Conservation (phyloP, 139 green algal species). For the Auxenochlorella protothecoides region DNA sequence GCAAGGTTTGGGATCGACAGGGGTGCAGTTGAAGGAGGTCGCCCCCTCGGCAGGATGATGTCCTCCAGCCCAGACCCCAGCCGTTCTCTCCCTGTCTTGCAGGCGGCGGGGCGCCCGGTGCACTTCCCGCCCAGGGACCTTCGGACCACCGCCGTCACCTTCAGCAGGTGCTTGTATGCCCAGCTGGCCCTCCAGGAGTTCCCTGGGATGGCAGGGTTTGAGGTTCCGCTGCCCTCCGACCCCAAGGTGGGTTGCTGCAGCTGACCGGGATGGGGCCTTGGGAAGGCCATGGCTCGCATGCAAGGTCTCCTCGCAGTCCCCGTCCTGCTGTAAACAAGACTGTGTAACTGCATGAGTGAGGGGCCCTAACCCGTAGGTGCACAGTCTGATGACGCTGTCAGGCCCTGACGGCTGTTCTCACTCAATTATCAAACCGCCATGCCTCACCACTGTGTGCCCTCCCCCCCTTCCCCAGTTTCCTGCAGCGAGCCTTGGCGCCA, state of each 20-base stretch:
- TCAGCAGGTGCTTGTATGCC: slow-evolving; percentile 52
- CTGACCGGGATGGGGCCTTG: not conserved
- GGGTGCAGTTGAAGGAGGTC: not conserved
- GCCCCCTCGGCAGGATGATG: not conserved
- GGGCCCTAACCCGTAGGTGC: too few relatives aligned
- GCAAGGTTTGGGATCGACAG: not conserved
- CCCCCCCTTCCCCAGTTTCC: not conserved
- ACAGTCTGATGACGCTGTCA: too few relatives aligned
- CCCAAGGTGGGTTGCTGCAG: slow-evolving; percentile 1
- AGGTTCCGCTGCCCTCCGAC: slow-evolving; percentile 25
- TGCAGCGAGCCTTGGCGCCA: slow-evolving; percentile 48
- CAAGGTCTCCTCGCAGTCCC: not conserved
- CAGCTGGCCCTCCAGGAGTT: slow-evolving; percentile 60
- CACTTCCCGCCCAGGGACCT: slow-evolving; percentile 41
- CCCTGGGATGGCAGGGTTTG: slow-evolving; percentile 23
- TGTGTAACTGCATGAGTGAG: too few relatives aligned
- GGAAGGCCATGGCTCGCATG: not conserved
- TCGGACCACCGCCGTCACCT: slow-evolving; percentile 13
- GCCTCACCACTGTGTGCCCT: not conserved
- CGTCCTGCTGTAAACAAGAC: not conserved
- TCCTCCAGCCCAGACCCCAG: not conserved
- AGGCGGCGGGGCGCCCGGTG: slow-evolving; percentile 31
- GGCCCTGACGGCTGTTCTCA: too few relatives aligned
- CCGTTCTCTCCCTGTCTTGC: slow-evolving; percentile 17
- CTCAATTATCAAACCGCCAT: not conserved